Evolutionary conservation across 345 rosid species (phyloP), one percentile per base, ranked within the genome.

Genomic region (Cardamine resedifolia): DNA sequence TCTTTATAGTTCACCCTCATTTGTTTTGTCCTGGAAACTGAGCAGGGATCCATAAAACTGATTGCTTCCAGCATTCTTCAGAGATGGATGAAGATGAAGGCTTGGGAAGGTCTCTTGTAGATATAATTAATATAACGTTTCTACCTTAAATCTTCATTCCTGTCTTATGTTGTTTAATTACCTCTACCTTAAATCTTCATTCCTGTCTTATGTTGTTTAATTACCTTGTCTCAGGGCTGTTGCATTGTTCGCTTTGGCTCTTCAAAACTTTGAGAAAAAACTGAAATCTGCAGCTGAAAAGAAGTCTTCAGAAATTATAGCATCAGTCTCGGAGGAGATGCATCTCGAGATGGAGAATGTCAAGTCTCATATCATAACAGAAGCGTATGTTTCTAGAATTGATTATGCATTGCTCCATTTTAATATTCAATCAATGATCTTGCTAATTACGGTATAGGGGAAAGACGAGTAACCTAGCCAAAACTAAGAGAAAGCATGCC

Each of bases 291-390:
- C 87, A 55, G 87, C 91, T 38, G 76, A 49, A 73, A 86, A 82
- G 83, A 92, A 87, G 77, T 88, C 93, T 39, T 83, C 88, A 1
- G 90, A 87, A 59, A 90, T 96, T 75, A 78, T 90, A 79, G 78
- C 71, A 71, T 88, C 97, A 52, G 84, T 83, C 70, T 87, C 92
- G 27, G 86, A 85, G 82, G 86, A 83, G 56, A 88, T 92, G 72
- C 79, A 81, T 49, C 56, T 51, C 36, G 87, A 84, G 83, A 53
- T 96, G 83, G 85, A 80, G 85, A 82, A 77, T 77, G 77, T 86
- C 58, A 81, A 86, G 81, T 83, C 88, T 51, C 91, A 86, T 75
- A 85, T 90, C 78, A 83, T 85, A 77, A 77, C 82, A 60, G 92
- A 96, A 58, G 71, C 82, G 98, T 92, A 84, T 6, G 94, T 80